Base-by-base conservation (phyloP, 495 filamentous ascomycete species). In the Aspergillus coremiiformis region DNA sequence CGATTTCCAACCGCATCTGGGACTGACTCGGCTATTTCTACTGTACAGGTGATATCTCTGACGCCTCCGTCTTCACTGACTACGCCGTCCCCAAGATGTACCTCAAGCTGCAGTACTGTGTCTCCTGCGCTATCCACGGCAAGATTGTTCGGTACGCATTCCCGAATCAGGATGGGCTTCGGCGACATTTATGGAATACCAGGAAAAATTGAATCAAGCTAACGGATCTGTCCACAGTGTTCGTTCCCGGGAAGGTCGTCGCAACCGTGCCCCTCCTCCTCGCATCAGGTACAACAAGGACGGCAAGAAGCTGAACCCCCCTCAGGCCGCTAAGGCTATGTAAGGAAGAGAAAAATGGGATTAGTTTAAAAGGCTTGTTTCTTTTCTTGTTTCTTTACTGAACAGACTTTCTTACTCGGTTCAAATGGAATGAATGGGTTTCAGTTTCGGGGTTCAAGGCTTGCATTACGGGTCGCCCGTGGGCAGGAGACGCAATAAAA, bases 81-180 rank as follows among this genome's bases (percentile, higher is more conserved):
- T 99, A 99, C 81, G 87, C 89, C 53, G 91, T 99, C 72, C 93
- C 93, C 74, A 99, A 99, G 84, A 99, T 99, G 93, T 99, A 99
- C 85, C 80, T 99, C 73, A 99, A 99, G 84, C 85, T 99, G 72
- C 93, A 99, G 81, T 99, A 99, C 88, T 99, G 93, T 74, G 93
- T 98, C 68, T 97, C 94, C 71, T 97, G 93, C 78, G 93, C 93
- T 62, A 97, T 99, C 66, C 93, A 97, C 81, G 93, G 94, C 80
- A 99, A 99, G 87, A 97, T 97, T 74, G 94, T 99, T 73, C 92
- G 93, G 93, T 98, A 87, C 73, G 89, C 53, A 44, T 33, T 27
- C 12, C 23, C 12, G n/a, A 35, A 29, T 21, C 23, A 61, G 37
- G 0, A 39, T 32, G 22, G 15, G 12, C 1, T 35, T 1, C 21